A percentile compares a stretch with the other conserved stretches of the same genome.
phyloP scores from a whole-genome alignment of 1,284 basidiomycete species.

The Pseudozyma flocculosa region DNA sequence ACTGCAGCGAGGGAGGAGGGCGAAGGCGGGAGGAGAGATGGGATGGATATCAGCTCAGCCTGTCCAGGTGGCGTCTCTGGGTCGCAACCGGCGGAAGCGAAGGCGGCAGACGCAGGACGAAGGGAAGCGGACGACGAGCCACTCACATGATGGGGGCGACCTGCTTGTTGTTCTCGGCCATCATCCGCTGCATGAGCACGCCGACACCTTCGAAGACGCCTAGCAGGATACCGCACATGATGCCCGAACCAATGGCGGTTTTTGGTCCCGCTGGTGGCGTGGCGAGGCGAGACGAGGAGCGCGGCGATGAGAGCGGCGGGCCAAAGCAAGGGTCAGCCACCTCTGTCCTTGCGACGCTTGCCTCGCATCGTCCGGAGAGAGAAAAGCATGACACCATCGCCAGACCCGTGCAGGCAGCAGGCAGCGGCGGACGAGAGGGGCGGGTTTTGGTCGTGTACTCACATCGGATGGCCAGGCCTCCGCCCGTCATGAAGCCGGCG shows the following conservation, averaged over 20 bases:
- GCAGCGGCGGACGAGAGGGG: too few relatives aligned
- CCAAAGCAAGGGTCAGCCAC: too few relatives aligned
- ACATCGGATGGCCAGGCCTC: conserved; percentile 91
- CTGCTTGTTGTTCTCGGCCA: conserved; percentile 71
- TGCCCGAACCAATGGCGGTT: conserved; percentile 82
- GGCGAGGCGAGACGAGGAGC: too few relatives aligned
- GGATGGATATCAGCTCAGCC: too few relatives aligned
- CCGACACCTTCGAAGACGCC: conserved; percentile 87
- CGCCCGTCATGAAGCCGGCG: conserved; percentile 96
- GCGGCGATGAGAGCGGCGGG: too few relatives aligned
- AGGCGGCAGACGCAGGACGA: not conserved
- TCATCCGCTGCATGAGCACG: conserved; percentile 77
- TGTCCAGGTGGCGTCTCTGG: too few relatives aligned
- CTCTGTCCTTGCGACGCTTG: too few relatives aligned
- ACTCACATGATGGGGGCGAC: conserved; percentile 47
- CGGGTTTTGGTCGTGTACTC: too few relatives aligned
- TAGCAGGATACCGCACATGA: conserved; percentile 93
- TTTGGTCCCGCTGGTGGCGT: conserved; percentile 75
- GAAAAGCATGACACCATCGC: too few relatives aligned
- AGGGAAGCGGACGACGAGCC: not conserved
- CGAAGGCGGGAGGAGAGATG: not conserved
- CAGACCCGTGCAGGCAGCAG: too few relatives aligned
- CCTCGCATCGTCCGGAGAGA: too few relatives aligned
- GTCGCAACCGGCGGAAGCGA: too few relatives aligned
- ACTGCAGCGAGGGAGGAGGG: not conserved